Evolutionary conservation across 2,329 filamentous ascomycete genomes (phyloP), one percentile per base, ranked within the genome.

Genomic region (Nigrospora osmanthi): DNA sequence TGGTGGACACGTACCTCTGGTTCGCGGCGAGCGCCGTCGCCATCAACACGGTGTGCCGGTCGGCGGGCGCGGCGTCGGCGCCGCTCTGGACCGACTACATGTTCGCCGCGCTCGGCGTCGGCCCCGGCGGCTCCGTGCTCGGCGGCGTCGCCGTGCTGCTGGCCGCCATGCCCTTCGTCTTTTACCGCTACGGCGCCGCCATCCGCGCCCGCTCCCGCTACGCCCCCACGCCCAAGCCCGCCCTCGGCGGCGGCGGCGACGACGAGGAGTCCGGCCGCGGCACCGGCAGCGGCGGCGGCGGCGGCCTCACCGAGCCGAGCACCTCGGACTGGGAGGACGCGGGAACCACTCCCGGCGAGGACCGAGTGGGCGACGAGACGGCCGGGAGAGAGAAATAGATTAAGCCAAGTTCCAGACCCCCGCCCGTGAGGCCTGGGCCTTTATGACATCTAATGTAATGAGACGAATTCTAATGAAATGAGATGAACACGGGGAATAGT

Each of bases 1-100:
- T 80, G 10, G 71, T 76, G 37, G 75, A 79, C 54, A 62, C 66
- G 1, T 78, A 78, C 48, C 70, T 76, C 36, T 62, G 70, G 47
- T 78, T 81, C 51, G 77, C 80, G 1, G 81, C 83, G 14, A 74
- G 71, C 7, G 83, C 80, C 3, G 75, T 83, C 10, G 82, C 83
- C 0, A 80, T 81, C 2, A 83, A 75, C 51, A 82, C 81, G 0
- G 72, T 86, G 3, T 61, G 80, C 11, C 66, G 81, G 2, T 72
- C 67, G 0, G 62, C 80, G 0, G 68, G 80, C 28, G 81, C 78
- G 12, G 80, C 76, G 1, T 65, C 78, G 3, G 66, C 84, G 1
- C 82, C 82, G 0, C 64, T 86, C 5, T 75, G 73, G 36, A 81
- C 76, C 0, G 59, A 72, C 11, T 65, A 70, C 38, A 80, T 86